These are phyloP conservation scores for Schizosaccharomyces osmophilus DNA, from an alignment of 805 yeast genomes.

Conservation along the genomic window DNA sequence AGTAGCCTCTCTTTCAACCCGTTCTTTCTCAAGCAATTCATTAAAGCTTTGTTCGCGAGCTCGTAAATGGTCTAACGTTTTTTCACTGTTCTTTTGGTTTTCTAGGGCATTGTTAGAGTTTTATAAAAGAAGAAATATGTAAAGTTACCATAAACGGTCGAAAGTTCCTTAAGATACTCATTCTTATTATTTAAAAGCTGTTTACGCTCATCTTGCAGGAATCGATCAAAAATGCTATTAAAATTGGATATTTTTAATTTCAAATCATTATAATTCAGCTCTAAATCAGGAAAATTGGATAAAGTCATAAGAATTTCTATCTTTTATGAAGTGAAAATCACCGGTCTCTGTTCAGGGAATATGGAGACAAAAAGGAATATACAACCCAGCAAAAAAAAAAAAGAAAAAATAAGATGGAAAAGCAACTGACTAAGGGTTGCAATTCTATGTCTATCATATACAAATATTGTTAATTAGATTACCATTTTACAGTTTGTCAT, in stretches of 20 bases:
- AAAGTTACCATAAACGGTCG: constrained; percentile 7
- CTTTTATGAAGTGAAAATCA: background rate
- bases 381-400: no score
- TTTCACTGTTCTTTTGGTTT: background rate
- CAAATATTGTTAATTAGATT: no score
- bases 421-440: no score
- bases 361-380: no score
- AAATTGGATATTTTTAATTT: constrained; percentile 19
- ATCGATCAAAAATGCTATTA: constrained; percentile 17
- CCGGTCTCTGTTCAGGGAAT: no score
- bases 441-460: no score
- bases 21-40: constrained; percentile 10
- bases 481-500: no score
- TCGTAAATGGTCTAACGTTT: constrained; percentile 3
- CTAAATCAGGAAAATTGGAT: constrained; percentile 9
- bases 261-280: constrained; percentile 15
- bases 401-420: no score
- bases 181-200: constrained; percentile 8
- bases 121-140: background rate
- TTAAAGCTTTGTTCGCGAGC: constrained; percentile 11
- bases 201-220: constrained; percentile 15
- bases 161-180: constrained; percentile 7
- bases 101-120: background rate
- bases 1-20: constrained; percentile 9
- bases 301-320: constrained; percentile 8